A percentile compares a stretch with the other conserved stretches of the same genome.
Conservation (phyloP, 306 rosid genomes). For the Quercus wislizeni region DNA sequence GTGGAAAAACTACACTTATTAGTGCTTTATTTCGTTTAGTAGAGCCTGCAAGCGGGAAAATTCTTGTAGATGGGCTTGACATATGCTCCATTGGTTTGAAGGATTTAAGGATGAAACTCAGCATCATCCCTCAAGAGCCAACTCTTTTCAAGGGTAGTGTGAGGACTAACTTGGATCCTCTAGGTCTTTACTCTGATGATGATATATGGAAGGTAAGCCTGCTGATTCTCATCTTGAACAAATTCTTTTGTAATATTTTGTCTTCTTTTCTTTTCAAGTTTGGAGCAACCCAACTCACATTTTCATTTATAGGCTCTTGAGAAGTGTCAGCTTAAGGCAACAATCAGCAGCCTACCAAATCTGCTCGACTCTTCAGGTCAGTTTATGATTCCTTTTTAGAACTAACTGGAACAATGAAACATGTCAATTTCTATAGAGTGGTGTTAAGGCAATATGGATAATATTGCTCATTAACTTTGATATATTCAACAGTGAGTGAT, state of each 20-base stretch:
- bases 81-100: constrained; percentile 69
- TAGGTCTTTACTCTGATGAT: constrained; percentile 70
- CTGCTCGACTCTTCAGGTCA: constrained; percentile 51
- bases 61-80: constrained; percentile 57
- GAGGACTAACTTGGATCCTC: constrained; percentile 77
- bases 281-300: neutral
- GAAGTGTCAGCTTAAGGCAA: constrained; percentile 54
- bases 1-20: constrained; percentile 78
- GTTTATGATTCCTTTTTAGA: neutral
- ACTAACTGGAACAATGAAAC: neutral
- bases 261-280: neutral
- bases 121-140: constrained; percentile 88
- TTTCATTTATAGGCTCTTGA: constrained; percentile 39
- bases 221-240: neutral
- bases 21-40: constrained; percentile 85
- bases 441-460: neutral
- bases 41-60: constrained; percentile 64
- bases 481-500: constrained; percentile 38
- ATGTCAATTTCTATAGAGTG: neutral
- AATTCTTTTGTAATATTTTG: neutral
- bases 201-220: constrained; percentile 71
- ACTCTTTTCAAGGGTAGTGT: constrained; percentile 78
- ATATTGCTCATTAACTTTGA: neutral
- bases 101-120: constrained; percentile 69
- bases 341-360: constrained; percentile 39